These are phyloP conservation scores for Prunella vulgaris DNA, from an alignment of 257 asterid genomes.

Conservation along the genomic window DNA sequence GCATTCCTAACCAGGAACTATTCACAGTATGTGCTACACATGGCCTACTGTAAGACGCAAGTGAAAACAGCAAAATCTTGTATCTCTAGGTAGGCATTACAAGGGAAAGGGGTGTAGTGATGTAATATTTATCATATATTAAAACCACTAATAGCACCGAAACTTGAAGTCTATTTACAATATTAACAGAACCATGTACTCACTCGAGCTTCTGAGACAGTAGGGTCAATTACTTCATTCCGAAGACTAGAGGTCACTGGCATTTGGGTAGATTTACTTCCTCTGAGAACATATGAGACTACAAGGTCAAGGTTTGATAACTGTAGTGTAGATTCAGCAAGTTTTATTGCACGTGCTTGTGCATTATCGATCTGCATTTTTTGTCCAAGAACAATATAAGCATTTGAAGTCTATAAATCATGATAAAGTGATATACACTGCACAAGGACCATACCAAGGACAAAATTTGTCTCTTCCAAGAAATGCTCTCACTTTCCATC, in stretches of 20 bases:
- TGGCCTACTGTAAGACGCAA: no score
- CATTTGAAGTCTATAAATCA: conserved; percentile 9
- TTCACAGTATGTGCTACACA: background rate
- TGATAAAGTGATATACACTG: conserved; percentile 1
- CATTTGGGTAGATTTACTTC: conserved; percentile 64
- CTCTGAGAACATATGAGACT: conserved; percentile 58
- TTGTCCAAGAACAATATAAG: conserved; percentile 13
- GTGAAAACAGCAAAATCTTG: no score
- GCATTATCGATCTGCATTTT: conserved; percentile 68
- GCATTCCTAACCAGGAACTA: no score
- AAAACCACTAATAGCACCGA: background rate
- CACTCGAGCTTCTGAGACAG: conserved; percentile 75
- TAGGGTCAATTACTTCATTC: conserved; percentile 68
- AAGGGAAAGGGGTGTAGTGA: no score
- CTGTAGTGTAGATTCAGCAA: conserved; percentile 69
- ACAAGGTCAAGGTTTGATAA: conserved; percentile 81
- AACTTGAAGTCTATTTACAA: conserved; percentile 4
- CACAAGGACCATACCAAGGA: conserved; percentile 55
- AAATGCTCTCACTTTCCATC: conserved; percentile 75
- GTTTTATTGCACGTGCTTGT: conserved; percentile 66
- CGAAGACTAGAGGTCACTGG: conserved; percentile 61
- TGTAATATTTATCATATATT: background rate
- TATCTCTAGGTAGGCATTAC: no score
- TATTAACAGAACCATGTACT: conserved; percentile 29
- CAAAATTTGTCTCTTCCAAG: conserved; percentile 72